Conservation (phyloP, 768 basidiomycete species). For the Amanita exitialis region DNA sequence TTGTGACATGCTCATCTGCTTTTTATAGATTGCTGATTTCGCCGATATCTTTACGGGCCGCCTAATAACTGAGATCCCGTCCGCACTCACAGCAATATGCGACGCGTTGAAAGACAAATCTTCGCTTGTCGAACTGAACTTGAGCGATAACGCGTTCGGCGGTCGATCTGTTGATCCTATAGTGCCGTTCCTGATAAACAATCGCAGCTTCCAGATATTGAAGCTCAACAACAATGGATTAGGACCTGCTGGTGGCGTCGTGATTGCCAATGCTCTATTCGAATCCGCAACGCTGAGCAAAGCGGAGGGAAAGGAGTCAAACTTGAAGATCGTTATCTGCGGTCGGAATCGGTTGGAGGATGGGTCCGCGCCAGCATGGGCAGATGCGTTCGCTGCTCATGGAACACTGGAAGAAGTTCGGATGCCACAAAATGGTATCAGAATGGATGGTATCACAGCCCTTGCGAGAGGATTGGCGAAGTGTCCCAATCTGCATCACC, state of each 20-base stretch:
- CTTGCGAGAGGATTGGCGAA: slow-evolving; percentile 68
- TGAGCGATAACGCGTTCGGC: slow-evolving; percentile 95
- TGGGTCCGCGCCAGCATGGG: slow-evolving; percentile 77
- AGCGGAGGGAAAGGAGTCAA: slow-evolving; percentile 56
- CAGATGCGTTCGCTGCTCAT: slow-evolving; percentile 80
- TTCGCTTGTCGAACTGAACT: slow-evolving; percentile 77
- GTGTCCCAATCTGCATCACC: slow-evolving; percentile 53
- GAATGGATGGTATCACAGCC: slow-evolving; percentile 80
- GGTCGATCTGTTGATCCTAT: slow-evolving; percentile 92
- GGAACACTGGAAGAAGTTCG: slow-evolving; percentile 74
- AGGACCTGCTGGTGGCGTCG: slow-evolving; percentile 78
- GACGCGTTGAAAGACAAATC: slow-evolving; percentile 75
- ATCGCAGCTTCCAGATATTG: slow-evolving; percentile 74
- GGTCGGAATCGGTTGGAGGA: slow-evolving; percentile 95
- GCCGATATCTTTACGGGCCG: slow-evolving; percentile 98
- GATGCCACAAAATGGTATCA: slow-evolving; percentile 97
- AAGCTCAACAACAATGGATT: slow-evolving; percentile 96
- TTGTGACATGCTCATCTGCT: not conserved
- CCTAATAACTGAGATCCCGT: slow-evolving; percentile 90
- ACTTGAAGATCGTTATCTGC: slow-evolving; percentile 75
- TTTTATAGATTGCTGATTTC: slow-evolving; percentile 77
- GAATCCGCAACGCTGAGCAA: slow-evolving; percentile 65
- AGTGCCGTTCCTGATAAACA: slow-evolving; percentile 79
- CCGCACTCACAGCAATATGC: slow-evolving; percentile 80
- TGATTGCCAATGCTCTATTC: slow-evolving; percentile 77